Evolutionary conservation across 2,329 filamentous ascomycete genomes (phyloP), one percentile per base, ranked within the genome.

Genomic region (Verticillium tricorpus): DNA sequence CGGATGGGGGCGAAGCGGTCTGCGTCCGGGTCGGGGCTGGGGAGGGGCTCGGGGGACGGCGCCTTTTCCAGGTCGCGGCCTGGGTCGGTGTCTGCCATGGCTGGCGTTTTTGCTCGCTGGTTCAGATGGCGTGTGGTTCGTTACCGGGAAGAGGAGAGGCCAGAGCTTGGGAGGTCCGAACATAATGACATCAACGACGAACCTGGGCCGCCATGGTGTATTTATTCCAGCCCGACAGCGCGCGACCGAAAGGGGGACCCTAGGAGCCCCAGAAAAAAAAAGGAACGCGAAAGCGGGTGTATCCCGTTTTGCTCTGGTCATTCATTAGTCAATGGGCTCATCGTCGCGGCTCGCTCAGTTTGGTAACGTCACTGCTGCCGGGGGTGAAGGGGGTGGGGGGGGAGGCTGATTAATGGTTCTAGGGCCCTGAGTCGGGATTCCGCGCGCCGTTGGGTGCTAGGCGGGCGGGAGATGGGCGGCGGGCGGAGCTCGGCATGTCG

Each of bases 61-160:
- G 58, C 65, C 58, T 68, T 70, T 65, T 71, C 69, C 19, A 67
- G 25, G 59, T 71, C 69, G 40, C 56, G 66, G 57, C 70, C 40
- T 6, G 2, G 40, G 45, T 50, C 45, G 25, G 19, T n/a, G 19
- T 50, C 45, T 22, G 45, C 45, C 45, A 50, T 50, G 45, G 45
- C n/a, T 9, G 34, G 9, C 14, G 34, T 35, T 8, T 35, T 11
- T 11, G 9, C 8, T 35, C 9, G 34, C 34, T 14, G 9, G 34
- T 35, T 35, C 14, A 35, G 9, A 9, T 35, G 14, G 34, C 6
- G 34, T 35, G 9, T 7, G 25, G 25, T 35, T 28, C 28, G 28
- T 28, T 28, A 28, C 28, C 28, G 28, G 28, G 28, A 35, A 35
- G 34, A 35, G 14, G 34, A 14, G 7, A 11, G 34, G 34, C 28